Conservation (phyloP, 192 early-diverging fungal genomes). For the Linnemannia hyalina region DNA sequence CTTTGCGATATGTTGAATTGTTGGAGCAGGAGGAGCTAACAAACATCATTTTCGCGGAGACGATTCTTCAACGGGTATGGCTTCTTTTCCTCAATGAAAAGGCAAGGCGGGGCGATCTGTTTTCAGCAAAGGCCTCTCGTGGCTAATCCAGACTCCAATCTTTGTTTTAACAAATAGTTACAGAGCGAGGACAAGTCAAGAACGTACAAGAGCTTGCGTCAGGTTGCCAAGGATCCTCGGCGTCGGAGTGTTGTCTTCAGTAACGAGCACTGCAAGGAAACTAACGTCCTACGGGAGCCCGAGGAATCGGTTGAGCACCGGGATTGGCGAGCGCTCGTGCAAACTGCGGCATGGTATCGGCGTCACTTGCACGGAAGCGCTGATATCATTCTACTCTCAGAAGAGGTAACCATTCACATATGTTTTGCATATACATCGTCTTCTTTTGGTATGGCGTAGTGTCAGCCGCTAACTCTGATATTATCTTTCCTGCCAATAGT, state of each 20-base stretch:
- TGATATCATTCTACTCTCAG: slow-evolving; percentile 64
- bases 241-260: slow-evolving; percentile 74
- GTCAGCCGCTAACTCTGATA: not conserved
- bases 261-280: slow-evolving; percentile 74
- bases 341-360: slow-evolving; percentile 70
- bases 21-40: slow-evolving; percentile 74
- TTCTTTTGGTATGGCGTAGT: too few relatives aligned
- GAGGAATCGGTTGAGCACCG: slow-evolving; percentile 57
- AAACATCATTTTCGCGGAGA: slow-evolving; percentile 79
- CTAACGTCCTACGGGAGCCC: slow-evolving; percentile 45
- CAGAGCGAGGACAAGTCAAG: slow-evolving; percentile 72
- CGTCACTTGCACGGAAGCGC: slow-evolving; percentile 58
- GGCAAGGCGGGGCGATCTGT: not conserved
- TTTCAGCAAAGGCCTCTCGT: not conserved
- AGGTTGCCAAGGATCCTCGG: slow-evolving; percentile 67
- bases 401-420: slow-evolving; percentile 38
- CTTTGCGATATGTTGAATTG: slow-evolving; percentile 75
- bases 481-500: slow-evolving; percentile 14
- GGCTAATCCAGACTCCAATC: not conserved
- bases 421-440: not conserved
- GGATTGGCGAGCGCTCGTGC: slow-evolving; percentile 69
- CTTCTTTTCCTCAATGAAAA: not conserved
- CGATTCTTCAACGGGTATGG: slow-evolving; percentile 66
- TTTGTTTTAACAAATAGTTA: slow-evolving; percentile 44
- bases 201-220: slow-evolving; percentile 73